Conservation (phyloP, 495 filamentous ascomycete genomes). For the Annulohypoxylon nitens region DNA sequence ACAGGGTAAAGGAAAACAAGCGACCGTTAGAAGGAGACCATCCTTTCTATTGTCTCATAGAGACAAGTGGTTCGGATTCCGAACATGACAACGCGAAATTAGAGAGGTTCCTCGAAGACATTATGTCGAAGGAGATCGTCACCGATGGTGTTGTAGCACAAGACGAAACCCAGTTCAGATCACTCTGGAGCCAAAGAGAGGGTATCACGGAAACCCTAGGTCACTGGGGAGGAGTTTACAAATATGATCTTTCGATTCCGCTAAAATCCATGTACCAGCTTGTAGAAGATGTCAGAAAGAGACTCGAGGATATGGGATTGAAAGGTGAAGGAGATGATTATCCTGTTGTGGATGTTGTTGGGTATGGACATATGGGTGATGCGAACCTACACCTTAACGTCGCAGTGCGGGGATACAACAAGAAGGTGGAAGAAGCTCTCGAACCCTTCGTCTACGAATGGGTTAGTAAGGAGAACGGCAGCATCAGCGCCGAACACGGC, state of each 20-base stretch:
- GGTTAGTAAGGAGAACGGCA: slow-evolving; percentile 87
- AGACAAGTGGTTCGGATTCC: slow-evolving; percentile 92
- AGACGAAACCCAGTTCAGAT: slow-evolving; percentile 87
- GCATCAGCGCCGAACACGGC: slow-evolving; percentile 96
- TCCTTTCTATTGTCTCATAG: slow-evolving; percentile 96
- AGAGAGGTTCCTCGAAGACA: slow-evolving; percentile 84
- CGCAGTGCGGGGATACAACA: slow-evolving; percentile 82
- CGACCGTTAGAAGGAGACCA: slow-evolving; percentile 82
- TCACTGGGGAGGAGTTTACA: slow-evolving; percentile 96
- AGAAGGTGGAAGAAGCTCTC: slow-evolving; percentile 86
- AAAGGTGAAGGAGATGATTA: slow-evolving; percentile 81
- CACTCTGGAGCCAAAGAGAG: slow-evolving; percentile 93
- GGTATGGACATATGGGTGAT: slow-evolving; percentile 98
- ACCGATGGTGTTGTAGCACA: slow-evolving; percentile 90
- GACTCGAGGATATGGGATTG: slow-evolving; percentile 78
- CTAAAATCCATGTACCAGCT: slow-evolving; percentile 87
- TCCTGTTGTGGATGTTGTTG: slow-evolving; percentile 89
- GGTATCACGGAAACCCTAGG: slow-evolving; percentile 88
- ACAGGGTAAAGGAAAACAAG: slow-evolving; percentile 78
- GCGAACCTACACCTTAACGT: slow-evolving; percentile 95
- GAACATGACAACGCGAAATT: slow-evolving; percentile 94
- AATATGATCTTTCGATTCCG: slow-evolving; percentile 97
- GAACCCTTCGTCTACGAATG: slow-evolving; percentile 98
- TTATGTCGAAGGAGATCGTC: slow-evolving; percentile 87
- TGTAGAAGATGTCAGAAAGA: slow-evolving; percentile 83